Evolutionary conservation across 331 rosid genomes (phyloP).

Genomic region (Arachis monticola): DNA sequence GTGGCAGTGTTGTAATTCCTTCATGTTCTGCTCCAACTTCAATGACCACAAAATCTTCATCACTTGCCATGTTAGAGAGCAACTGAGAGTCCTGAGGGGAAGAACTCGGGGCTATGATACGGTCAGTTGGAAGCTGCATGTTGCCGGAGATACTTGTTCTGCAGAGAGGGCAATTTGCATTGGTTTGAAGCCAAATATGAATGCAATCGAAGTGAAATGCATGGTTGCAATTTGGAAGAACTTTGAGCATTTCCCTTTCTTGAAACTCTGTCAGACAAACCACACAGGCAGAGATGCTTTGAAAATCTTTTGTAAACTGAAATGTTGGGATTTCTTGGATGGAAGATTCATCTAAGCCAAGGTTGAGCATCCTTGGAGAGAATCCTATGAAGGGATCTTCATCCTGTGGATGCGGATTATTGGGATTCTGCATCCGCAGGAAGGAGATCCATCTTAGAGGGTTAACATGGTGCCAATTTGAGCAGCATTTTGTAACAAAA

Average conservation of each 20-base stretch:
- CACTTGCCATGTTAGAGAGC: constrained; percentile 52
- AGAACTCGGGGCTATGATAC: constrained; percentile 63
- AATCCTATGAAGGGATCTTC: constrained; percentile 65
- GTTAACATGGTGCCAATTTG: constrained; percentile 52
- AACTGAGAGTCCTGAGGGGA: constrained; percentile 67
- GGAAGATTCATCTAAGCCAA: constrained; percentile 60
- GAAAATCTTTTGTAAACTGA: constrained; percentile 49
- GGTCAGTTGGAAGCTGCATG: constrained; percentile 42
- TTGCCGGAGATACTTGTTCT: constrained; percentile 63
- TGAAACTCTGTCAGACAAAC: constrained; percentile 74
- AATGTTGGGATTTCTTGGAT: constrained; percentile 67
- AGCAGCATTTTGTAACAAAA: constrained; percentile 65
- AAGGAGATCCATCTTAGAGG: constrained; percentile 53
- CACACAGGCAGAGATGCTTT: constrained; percentile 55
- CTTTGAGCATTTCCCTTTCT: constrained; percentile 58
- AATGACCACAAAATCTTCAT: constrained; percentile 68
- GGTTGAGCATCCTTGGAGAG: constrained; percentile 58
- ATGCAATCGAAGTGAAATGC: constrained; percentile 84
- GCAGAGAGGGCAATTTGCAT: constrained; percentile 82
- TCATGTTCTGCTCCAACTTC: constrained; percentile 58
- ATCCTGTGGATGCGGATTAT: constrained; percentile 15
- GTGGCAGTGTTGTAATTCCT: constrained; percentile 30
- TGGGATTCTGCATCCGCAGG: not conserved
- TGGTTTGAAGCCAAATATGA: constrained; percentile 77
- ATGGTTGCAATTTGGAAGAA: constrained; percentile 70